Conservation (phyloP, 441 rosid genomes). For the Populus tomentosa region DNA sequence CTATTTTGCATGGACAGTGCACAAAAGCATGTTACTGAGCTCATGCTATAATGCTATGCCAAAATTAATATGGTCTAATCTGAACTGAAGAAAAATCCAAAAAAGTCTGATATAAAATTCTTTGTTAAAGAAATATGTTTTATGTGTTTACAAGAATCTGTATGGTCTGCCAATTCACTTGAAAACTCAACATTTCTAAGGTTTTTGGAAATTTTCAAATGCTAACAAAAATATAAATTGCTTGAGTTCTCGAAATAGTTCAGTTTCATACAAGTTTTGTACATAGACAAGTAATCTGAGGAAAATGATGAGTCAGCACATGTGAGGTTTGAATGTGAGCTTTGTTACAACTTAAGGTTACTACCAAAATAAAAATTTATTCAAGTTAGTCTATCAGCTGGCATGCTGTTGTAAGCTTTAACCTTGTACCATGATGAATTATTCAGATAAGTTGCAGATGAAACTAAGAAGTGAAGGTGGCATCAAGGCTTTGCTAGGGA, state of each 20-base stretch:
- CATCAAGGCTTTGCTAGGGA: constrained; percentile 89
- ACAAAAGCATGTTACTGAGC: not conserved
- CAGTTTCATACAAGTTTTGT: not conserved
- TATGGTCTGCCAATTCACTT: not conserved
- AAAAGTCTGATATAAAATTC: too few relatives aligned
- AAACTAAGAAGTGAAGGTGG: constrained; percentile 95
- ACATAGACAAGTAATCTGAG: not conserved
- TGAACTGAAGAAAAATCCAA: not conserved
- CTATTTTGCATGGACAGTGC: not conserved
- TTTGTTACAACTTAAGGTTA: not conserved
- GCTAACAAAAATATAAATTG: not conserved
- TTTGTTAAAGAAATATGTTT: not conserved
- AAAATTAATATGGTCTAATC: not conserved
- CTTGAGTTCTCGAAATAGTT: not conserved
- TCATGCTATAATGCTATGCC: not conserved
- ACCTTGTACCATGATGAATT: constrained; percentile 2
- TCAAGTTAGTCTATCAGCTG: not conserved
- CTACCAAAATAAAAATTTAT: not conserved
- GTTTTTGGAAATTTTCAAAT: not conserved
- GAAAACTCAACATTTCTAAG: not conserved
- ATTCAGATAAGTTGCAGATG: constrained; percentile 76
- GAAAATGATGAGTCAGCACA: not conserved
- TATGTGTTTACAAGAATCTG: not conserved
- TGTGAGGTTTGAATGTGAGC: not conserved
- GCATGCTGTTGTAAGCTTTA: not conserved